These are phyloP conservation scores for Ascoidea tarda DNA, from an alignment of 805 yeast species.

Conservation along the genomic window DNA sequence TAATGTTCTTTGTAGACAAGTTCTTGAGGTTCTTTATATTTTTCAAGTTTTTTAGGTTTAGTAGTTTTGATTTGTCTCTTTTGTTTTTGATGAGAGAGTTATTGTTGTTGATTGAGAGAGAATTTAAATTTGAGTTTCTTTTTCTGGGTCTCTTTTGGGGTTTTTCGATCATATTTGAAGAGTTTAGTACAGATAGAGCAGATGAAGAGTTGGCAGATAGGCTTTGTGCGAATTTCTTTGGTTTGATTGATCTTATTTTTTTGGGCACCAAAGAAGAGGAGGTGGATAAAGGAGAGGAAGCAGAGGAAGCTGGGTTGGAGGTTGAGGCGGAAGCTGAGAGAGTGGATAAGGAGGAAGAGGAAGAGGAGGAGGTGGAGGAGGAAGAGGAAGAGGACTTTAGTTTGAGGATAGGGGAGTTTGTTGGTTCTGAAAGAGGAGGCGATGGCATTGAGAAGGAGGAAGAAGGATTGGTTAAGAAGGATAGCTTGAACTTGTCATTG, in stretches of 20 bases:
- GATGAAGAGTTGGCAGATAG: too few species aligned
- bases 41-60: not conserved
- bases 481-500: not conserved
- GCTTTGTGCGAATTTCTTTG: not conserved
- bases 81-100: not conserved
- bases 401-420: not conserved
- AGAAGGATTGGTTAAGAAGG: not conserved
- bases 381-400: too few species aligned
- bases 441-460: not conserved
- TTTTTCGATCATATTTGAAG: not conserved
- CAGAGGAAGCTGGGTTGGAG: not conserved
- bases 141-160: not conserved
- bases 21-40: slow-evolving; percentile 4
- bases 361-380: not conserved
- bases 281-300: not conserved
- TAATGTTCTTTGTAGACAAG: slow-evolving; percentile 5
- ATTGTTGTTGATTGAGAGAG: not conserved
- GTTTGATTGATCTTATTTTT: not conserved
- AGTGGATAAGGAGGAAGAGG: not conserved
- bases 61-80: not conserved
- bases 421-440: not conserved
- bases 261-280: not conserved
- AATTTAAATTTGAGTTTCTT: not conserved
- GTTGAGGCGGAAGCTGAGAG: not conserved
- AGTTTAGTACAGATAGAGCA: too few species aligned